A percentile compares a stretch with the other conserved stretches of the same genome.
Evolutionary conservation across 2,329 filamentous ascomycete genomes (phyloP).

Genomic region (Fusarium praegraminearum): DNA sequence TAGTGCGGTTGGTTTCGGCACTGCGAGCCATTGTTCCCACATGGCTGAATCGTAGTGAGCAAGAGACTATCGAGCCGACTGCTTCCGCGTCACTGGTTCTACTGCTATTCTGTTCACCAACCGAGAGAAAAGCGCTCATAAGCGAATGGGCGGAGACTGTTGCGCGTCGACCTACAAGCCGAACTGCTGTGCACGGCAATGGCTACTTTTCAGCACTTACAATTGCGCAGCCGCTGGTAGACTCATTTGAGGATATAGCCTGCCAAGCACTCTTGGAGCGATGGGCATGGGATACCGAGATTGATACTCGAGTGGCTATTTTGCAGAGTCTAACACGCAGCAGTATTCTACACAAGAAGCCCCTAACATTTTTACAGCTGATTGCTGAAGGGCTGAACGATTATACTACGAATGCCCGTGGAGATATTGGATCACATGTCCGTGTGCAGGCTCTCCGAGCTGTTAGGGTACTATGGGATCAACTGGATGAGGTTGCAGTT

Average conservation of each 20-base stretch:
- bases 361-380: slow-evolving; percentile 58
- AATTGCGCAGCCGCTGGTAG: slow-evolving; percentile 60
- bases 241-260: slow-evolving; percentile 51
- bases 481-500: slow-evolving; percentile 43
- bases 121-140: slow-evolving; percentile 56
- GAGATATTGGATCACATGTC: slow-evolving; percentile 90
- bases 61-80: slow-evolving; percentile 62
- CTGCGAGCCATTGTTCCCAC: slow-evolving; percentile 53
- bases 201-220: slow-evolving; percentile 67
- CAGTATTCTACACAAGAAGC: slow-evolving; percentile 57
- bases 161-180: slow-evolving; percentile 50
- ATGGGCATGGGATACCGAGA: slow-evolving; percentile 63
- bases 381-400: slow-evolving; percentile 78
- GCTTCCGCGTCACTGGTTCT: slow-evolving; percentile 65
- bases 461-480: slow-evolving; percentile 71
- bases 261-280: slow-evolving; percentile 61
- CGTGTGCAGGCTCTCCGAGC: slow-evolving; percentile 84
- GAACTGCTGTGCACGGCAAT: slow-evolving; percentile 55
- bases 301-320: slow-evolving; percentile 67
- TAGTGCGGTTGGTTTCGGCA: slow-evolving; percentile 42
- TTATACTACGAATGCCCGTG: slow-evolving; percentile 89
- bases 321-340: slow-evolving; percentile 66
- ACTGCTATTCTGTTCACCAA: slow-evolving; percentile 57
- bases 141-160: slow-evolving; percentile 62
- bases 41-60: slow-evolving; percentile 65